A percentile compares a stretch with the other conserved stretches of the same genome.
Evolutionary conservation across 345 rosid species (phyloP).

Genomic region (Carallia brachiata): DNA sequence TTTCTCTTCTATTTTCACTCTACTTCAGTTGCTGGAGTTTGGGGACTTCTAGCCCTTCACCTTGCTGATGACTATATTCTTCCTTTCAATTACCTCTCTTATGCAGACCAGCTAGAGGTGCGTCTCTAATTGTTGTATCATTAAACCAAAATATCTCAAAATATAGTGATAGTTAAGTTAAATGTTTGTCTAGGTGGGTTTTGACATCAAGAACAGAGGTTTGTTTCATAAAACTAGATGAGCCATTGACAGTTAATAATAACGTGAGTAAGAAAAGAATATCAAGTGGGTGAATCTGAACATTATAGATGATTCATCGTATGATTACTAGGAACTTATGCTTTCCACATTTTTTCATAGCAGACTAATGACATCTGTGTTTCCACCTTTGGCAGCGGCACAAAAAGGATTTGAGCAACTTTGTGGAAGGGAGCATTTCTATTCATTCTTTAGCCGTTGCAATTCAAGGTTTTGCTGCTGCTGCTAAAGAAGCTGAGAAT

Average conservation of each 20-base stretch:
- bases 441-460: slow-evolving; percentile 52
- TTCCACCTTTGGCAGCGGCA: slow-evolving; percentile 41
- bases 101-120: slow-evolving; percentile 63
- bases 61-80: slow-evolving; percentile 76
- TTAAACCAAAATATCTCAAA: not conserved
- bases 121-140: slow-evolving; percentile 3
- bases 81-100: slow-evolving; percentile 71
- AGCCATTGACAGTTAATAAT: too few species aligned
- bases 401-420: slow-evolving; percentile 42
- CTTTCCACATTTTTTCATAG: not conserved
- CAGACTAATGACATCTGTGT: not conserved
- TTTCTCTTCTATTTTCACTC: slow-evolving; percentile 8
- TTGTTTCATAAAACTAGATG: too few species aligned
- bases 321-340: not conserved
- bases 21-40: slow-evolving; percentile 70
- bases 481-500: slow-evolving; percentile 50
- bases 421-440: slow-evolving; percentile 45
- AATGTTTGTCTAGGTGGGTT: not conserved
- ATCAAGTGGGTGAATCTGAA: too few species aligned
- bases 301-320: not conserved
- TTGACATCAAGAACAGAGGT: too few species aligned
- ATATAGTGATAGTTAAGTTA: not conserved
- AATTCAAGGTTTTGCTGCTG: slow-evolving; percentile 53
- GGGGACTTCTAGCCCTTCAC: slow-evolving; percentile 81
- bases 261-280: too few species aligned